A percentile compares a stretch with the other conserved stretches of the same genome.
Conservation (phyloP, 2,329 filamentous ascomycete species). For the Fusarium subtropicale region DNA sequence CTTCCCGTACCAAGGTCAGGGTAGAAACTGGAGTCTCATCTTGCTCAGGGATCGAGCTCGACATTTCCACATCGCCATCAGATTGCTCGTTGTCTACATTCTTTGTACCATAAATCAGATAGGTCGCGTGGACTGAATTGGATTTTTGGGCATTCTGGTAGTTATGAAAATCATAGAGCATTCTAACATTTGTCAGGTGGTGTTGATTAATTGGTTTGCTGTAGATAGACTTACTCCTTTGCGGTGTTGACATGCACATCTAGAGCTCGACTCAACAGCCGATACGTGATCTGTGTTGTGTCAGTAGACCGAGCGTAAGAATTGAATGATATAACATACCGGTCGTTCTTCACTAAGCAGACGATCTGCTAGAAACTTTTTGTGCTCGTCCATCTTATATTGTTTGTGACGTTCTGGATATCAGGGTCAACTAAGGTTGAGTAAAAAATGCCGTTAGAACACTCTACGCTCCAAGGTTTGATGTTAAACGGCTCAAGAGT, state of each 20-base stretch:
- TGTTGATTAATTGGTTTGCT: background rate
- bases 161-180: constrained; percentile 89
- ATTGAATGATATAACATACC: constrained; percentile 59
- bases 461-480: background rate
- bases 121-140: constrained; percentile 88
- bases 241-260: constrained; percentile 87
- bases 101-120: constrained; percentile 81
- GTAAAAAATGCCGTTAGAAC: background rate
- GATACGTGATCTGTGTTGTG: constrained; percentile 80
- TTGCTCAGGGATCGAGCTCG: constrained; percentile 71
- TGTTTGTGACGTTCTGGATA: background rate
- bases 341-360: constrained; percentile 80
- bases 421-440: background rate
- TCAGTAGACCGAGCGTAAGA: constrained; percentile 23
- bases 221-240: constrained; percentile 74
- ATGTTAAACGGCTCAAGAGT: background rate
- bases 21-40: constrained; percentile 66
- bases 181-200: constrained; percentile 64
- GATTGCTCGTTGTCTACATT: constrained; percentile 54
- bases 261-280: constrained; percentile 82
- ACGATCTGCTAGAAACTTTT: constrained; percentile 78
- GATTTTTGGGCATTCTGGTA: constrained; percentile 85
- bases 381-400: constrained; percentile 67
- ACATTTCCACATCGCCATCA: constrained; percentile 76
- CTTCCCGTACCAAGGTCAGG: constrained; percentile 77